phyloP scores from a whole-genome alignment of 1,284 basidiomycete species.

The Psilocybe mexicana region DNA sequence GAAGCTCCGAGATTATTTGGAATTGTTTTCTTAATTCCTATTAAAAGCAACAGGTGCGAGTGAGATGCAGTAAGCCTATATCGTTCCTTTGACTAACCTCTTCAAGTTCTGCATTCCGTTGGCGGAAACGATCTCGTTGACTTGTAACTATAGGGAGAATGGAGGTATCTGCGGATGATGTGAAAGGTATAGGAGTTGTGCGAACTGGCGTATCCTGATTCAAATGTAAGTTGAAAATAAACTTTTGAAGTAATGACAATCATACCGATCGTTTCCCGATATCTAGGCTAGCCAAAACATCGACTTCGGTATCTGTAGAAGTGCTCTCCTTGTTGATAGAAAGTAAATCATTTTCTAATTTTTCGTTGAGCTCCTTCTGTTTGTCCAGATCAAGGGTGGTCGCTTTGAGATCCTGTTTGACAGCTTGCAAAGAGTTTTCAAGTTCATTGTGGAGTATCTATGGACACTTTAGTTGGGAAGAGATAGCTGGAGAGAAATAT shows the following conservation, averaged over 20 bases:
- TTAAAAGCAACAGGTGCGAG: background rate
- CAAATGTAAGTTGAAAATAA: slow-evolving; percentile 7
- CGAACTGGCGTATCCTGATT: slow-evolving; percentile 46
- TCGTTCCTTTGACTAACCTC: slow-evolving; percentile 53
- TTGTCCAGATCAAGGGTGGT: slow-evolving; percentile 73
- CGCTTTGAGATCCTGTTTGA: slow-evolving; percentile 59
- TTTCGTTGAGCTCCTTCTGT: slow-evolving; percentile 81
- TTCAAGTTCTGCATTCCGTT: slow-evolving; percentile 94
- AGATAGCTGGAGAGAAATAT: background rate
- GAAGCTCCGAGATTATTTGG: slow-evolving; percentile 88
- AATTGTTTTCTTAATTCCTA: slow-evolving; percentile 94
- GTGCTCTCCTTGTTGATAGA: slow-evolving; percentile 67
- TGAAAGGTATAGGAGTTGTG: slow-evolving; percentile 67
- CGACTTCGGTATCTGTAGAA: slow-evolving; percentile 34
- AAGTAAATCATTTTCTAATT: slow-evolving; percentile 88
- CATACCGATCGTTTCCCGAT: slow-evolving; percentile 60
- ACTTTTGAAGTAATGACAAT: background rate
- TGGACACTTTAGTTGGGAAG: slow-evolving; percentile 1
- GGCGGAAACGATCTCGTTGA: slow-evolving; percentile 93
- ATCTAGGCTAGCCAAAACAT: slow-evolving; percentile 72
- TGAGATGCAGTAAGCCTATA: background rate
- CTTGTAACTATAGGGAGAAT: slow-evolving; percentile 96
- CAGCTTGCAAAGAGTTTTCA: slow-evolving; percentile 61
- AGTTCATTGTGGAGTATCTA: slow-evolving; percentile 85
- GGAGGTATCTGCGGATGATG: slow-evolving; percentile 80